These are phyloP conservation scores for Eucalyptus regnans DNA, from an alignment of 345 rosid genomes.

Conservation along the genomic window DNA sequence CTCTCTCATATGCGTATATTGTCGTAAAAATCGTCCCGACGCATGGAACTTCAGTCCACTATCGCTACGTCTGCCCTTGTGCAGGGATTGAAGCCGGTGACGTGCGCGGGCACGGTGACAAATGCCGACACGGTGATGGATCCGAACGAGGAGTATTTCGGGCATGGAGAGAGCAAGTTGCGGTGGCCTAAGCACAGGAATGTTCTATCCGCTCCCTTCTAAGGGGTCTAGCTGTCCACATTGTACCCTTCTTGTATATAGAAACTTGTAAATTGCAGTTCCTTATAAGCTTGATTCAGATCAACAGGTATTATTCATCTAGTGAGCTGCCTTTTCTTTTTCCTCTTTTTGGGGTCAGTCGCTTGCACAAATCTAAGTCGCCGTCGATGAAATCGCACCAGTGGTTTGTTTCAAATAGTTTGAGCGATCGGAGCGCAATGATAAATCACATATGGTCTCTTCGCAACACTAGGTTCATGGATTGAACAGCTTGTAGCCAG, in stretches of 20 bases:
- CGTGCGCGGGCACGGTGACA: too few species aligned
- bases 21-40: neutral
- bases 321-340: neutral
- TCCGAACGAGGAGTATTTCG: neutral
- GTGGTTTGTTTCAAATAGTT: neutral
- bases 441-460: neutral
- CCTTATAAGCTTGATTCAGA: neutral
- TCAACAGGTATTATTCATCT: neutral
- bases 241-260: neutral
- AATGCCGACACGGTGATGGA: neutral
- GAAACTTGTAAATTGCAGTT: neutral
- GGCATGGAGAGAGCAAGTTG: neutral
- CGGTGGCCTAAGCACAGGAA: neutral
- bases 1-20: neutral
- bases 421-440: accelerated
- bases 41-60: neutral
- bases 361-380: accelerated
- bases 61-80: neutral
- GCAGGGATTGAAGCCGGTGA: neutral
- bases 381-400: neutral
- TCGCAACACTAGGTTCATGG: neutral
- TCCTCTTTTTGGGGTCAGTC: accelerated
- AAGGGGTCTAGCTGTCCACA: neutral
- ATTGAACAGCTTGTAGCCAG: neutral
- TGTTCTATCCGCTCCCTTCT: neutral